These are phyloP conservation scores for Byssoonygena ceratinophila DNA, from an alignment of 2,329 filamentous ascomycete species.

Conservation along the genomic window DNA sequence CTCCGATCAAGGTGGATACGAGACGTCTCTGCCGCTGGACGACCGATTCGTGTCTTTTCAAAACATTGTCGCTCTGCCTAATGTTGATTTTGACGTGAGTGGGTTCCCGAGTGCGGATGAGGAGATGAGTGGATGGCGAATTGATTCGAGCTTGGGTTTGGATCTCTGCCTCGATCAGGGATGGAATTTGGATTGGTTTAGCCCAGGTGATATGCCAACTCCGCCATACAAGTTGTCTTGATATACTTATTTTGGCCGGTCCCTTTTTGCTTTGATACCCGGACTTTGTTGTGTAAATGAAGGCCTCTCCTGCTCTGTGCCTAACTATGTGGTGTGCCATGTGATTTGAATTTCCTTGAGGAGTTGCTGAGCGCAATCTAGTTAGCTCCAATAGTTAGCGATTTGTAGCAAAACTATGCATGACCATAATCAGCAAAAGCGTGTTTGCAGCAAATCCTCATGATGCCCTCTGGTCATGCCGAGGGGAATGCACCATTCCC, in stretches of 20 bases:
- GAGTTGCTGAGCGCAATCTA: no score
- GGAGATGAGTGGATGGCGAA: conserved; percentile 20
- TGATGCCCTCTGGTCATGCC: no score
- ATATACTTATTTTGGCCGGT: no score
- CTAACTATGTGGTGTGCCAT: no score
- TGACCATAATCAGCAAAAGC: no score
- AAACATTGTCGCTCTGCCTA: conserved; percentile 17
- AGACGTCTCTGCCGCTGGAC: neutral
- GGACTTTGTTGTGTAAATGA: neutral
- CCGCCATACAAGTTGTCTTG: neutral
- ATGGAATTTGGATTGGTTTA: conserved; percentile 33
- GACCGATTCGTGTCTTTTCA: conserved; percentile 20
- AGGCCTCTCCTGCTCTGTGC: no score
- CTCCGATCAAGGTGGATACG: neutral
- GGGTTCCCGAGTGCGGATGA: conserved; percentile 20
- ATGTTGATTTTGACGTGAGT: conserved; percentile 20
- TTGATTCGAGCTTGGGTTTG: conserved; percentile 22
- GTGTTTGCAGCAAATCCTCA: neutral
- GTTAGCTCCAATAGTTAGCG: no score
- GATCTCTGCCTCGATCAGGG: conserved; percentile 33
- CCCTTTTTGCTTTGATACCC: neutral
- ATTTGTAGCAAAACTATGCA: no score
- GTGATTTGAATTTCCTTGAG: no score
- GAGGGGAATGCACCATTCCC: neutral
- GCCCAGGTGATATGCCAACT: conserved; percentile 10